These are phyloP conservation scores for Populus tomentosa DNA, from an alignment of 441 rosid genomes.

Conservation along the genomic window DNA sequence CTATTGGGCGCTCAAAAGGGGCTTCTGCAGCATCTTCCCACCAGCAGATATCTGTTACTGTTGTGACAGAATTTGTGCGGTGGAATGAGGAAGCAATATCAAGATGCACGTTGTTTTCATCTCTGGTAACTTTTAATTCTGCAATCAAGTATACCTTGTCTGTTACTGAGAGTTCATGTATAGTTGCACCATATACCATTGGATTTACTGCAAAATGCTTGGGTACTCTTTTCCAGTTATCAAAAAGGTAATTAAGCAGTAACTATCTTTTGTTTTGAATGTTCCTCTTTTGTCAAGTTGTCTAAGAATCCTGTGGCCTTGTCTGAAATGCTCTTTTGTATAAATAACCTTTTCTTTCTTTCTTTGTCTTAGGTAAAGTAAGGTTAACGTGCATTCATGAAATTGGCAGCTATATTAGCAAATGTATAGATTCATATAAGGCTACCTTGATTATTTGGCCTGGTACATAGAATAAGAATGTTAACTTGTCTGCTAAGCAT, in stretches of 20 bases:
- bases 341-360: neutral
- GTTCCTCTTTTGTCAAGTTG: neutral
- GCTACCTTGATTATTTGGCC: neutral
- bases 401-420: neutral
- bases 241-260: neutral
- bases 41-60: slow-evolving; percentile 95
- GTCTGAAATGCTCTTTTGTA: neutral
- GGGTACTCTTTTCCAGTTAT: neutral
- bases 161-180: neutral
- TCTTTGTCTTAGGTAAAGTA: neutral
- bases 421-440: neutral
- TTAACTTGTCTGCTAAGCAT: neutral
- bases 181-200: neutral
- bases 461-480: neutral
- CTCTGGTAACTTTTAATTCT: slow-evolving; percentile 55
- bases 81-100: slow-evolving; percentile 99
- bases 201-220: neutral
- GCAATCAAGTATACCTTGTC: neutral
- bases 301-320: neutral
- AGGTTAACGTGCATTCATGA: neutral
- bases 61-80: slow-evolving; percentile 91
- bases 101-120: slow-evolving; percentile 86
- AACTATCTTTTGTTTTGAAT: neutral
- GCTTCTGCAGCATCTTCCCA: slow-evolving; percentile 78
- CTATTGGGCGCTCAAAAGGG: slow-evolving; percentile 93